These are phyloP conservation scores for Fusarium sambucinum DNA, from an alignment of 2,329 filamentous ascomycete species.

Conservation along the genomic window DNA sequence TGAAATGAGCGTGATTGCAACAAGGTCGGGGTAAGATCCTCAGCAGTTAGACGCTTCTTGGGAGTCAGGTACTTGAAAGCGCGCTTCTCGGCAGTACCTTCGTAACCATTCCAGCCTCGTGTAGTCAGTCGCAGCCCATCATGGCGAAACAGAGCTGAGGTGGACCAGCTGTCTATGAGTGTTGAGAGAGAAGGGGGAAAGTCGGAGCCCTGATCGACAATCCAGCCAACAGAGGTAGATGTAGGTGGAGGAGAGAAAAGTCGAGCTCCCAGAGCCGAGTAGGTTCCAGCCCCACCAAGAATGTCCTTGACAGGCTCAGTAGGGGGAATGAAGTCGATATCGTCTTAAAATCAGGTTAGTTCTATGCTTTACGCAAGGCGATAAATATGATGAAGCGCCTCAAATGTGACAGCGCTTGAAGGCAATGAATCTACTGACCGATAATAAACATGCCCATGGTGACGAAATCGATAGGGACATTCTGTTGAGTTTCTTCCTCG, in stretches of 20 bases:
- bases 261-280: constrained; percentile 87
- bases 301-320: constrained; percentile 77
- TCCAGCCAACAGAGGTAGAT: constrained; percentile 83
- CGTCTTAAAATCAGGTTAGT: constrained; percentile 68
- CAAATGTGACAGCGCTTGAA: neutral
- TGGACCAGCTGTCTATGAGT: constrained; percentile 80
- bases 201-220: constrained; percentile 89
- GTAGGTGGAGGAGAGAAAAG: constrained; percentile 79
- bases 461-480: constrained; percentile 68
- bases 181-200: constrained; percentile 77
- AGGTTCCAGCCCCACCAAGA: constrained; percentile 90
- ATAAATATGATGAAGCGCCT: neutral
- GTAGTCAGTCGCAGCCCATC: constrained; percentile 81
- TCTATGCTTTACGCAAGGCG: neutral
- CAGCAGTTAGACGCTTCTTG: constrained; percentile 82
- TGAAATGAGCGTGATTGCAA: constrained; percentile 84
- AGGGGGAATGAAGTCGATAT: constrained; percentile 86
- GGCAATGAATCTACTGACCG: constrained; percentile 59
- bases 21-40: constrained; percentile 74
- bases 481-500: constrained; percentile 6
- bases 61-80: constrained; percentile 90
- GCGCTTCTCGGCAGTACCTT: constrained; percentile 73
- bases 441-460: constrained; percentile 81
- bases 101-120: constrained; percentile 92
- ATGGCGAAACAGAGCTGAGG: constrained; percentile 75